phyloP scores from a whole-genome alignment of 2,329 filamentous ascomycete genomes.

The Teratosphaeriaceae sp. region DNA sequence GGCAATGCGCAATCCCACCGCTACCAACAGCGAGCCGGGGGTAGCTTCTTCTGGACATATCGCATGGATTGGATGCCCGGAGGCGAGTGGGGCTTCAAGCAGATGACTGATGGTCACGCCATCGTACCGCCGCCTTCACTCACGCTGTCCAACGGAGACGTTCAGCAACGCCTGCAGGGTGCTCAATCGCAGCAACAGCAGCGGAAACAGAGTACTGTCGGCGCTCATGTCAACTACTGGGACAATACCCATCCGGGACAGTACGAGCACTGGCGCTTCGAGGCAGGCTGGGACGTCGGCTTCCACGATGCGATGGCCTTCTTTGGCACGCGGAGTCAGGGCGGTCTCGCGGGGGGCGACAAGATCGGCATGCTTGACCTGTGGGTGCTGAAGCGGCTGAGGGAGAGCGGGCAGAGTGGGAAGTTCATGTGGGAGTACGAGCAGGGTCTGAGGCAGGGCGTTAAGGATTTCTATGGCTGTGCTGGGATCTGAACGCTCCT shows the following conservation, averaged over 20 bases:
- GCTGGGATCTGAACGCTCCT: constrained; percentile 26
- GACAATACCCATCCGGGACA: constrained; percentile 37
- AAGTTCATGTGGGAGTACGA: constrained; percentile 47
- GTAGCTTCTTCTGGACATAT: constrained; percentile 54
- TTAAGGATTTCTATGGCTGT: constrained; percentile 35
- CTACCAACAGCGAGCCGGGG: constrained; percentile 46
- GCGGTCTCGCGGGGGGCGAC: constrained; percentile 37
- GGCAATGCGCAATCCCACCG: constrained; percentile 42
- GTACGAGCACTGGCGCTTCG: constrained; percentile 48
- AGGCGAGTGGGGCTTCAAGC: constrained; percentile 54
- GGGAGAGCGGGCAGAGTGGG: constrained; percentile 44
- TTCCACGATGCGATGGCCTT: constrained; percentile 50
- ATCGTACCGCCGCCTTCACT: constrained; percentile 37
- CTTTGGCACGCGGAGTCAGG: constrained; percentile 37
- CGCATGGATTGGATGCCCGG: constrained; percentile 59
- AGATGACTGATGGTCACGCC: constrained; percentile 42
- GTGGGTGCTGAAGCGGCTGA: constrained; percentile 51
- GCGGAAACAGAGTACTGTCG: constrained; percentile 32
- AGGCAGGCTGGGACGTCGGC: constrained; percentile 50
- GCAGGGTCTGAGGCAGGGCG: constrained; percentile 42
- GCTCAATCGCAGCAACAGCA: constrained; percentile 36
- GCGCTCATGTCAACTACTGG: constrained; percentile 47
- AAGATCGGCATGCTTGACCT: constrained; percentile 52
- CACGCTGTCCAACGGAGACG: constrained; percentile 30
- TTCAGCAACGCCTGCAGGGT: constrained; percentile 30